Base-by-base conservation (phyloP, 352 stramenopile genomes). In the Phytopythium oedochilum region DNA sequence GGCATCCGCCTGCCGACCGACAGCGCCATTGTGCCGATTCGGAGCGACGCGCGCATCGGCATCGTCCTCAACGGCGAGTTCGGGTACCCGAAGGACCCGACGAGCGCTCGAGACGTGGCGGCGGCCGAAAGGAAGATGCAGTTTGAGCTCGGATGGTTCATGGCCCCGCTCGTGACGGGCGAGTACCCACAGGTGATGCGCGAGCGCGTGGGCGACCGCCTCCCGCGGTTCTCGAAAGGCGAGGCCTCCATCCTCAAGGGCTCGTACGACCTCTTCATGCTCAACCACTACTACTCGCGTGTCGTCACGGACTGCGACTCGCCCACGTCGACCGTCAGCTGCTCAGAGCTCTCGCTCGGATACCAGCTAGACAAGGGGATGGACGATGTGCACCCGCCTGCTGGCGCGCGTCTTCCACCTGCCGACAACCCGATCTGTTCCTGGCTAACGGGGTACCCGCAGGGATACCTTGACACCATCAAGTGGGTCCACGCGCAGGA, bases 251-350 rank as follows among this genome's bases (percentile, higher is more conserved):
- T 82, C 11, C 52, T 98, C 20, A 71, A 78, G 42, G 79, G 75
- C 11, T 96, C 84, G 22, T 83, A 82, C 58, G 96, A 98, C 52
- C 89, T 98, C 51, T 86, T 98, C 55, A 97, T 96, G 50, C 68
- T 98, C 7, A 98, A 98, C 68, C 88, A 98, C 66, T 98, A 98
- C 71, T 72, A 74, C 39, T 69, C 73, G 29, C 66, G 64, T 31
- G 45, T 56, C 8, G 78, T 78, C 12, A 70, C 65, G 0, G 68
- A 88, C 63, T 81, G 69, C 43, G 31, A 43, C 12, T 64, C 58
- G 31, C 35, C 55, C 6, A 54, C 43, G 9, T 80, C 73, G 10
- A 63, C 46, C 2, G 47, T 69, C 11, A 51, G 54, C 5, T 81
- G 70, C 46, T 50, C 54, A 2, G 58, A 71, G 18, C 61, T 78